phyloP scores from a whole-genome alignment of 2,329 filamentous ascomycete genomes.

The Madurella fahalii region DNA sequence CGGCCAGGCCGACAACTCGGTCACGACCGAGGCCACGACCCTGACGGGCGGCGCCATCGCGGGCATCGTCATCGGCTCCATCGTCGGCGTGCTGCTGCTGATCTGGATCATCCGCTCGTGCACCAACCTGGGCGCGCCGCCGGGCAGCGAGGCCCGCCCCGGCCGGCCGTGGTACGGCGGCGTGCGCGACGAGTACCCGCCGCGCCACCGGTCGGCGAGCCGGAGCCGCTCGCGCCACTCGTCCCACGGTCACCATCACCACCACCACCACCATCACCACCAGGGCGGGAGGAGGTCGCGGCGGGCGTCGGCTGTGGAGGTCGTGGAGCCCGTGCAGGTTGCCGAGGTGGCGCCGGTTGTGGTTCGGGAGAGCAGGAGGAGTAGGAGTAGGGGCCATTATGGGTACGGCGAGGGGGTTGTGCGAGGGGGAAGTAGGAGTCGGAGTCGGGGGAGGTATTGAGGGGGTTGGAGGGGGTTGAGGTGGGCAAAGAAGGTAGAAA shows the following conservation, averaged over 20 bases:
- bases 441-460: constrained; percentile 14
- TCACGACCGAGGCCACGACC: constrained; percentile 20
- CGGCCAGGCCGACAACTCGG: background rate
- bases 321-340: constrained; percentile 13
- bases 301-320: constrained; percentile 6
- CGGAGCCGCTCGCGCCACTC: constrained; percentile 3
- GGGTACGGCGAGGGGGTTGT: constrained; percentile 1
- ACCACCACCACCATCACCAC: constrained; percentile 3
- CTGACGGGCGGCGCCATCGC: constrained; percentile 48
- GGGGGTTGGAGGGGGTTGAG: background rate
- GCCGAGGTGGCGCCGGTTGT: constrained; percentile 3
- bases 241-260: background rate
- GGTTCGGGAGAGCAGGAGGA: constrained; percentile 4
- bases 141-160: constrained; percentile 23
- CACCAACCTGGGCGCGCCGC: constrained; percentile 38
- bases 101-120: constrained; percentile 46
- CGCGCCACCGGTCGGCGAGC: constrained; percentile 2
- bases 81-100: constrained; percentile 43
- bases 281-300: constrained; percentile 4
- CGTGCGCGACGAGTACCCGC: constrained; percentile 22
- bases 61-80: constrained; percentile 48
- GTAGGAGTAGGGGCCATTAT: constrained; percentile 10
- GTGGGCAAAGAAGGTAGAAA: too few species aligned
- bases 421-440: constrained; percentile 14
- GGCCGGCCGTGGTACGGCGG: constrained; percentile 32